Evolutionary conservation across 305 asterid genomes (phyloP).

Genomic region (Solanum hybrid): DNA sequence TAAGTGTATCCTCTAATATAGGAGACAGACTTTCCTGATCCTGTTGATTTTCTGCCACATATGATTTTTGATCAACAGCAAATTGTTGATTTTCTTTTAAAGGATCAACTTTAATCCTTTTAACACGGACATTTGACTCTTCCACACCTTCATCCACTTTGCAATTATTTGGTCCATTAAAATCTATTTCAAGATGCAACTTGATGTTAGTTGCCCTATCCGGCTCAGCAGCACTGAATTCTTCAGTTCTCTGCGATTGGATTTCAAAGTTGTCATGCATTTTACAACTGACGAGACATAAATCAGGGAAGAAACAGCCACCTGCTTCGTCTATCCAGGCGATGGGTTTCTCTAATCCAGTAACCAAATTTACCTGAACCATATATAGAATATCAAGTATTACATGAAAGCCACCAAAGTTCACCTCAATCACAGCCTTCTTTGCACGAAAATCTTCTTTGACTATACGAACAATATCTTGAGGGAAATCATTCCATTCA

Average conservation of each 20-base stretch:
- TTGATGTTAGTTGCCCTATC: conserved; percentile 17
- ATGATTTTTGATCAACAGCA: not conserved
- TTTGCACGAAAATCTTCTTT: conserved; percentile 19
- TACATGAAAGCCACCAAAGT: conserved; percentile 12
- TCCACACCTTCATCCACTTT: conserved; percentile 25
- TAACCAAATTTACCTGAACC: conserved; percentile 21
- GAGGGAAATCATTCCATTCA: conserved; percentile 31
- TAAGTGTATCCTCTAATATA: not conserved
- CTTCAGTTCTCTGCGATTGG: not conserved
- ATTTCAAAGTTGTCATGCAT: not conserved
- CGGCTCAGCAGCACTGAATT: conserved; percentile 2
- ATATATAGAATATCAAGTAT: conserved; percentile 24
- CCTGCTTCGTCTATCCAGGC: conserved; percentile 39
- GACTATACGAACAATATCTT: conserved; percentile 13
- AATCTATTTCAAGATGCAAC: conserved; percentile 25
- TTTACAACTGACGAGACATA: not conserved
- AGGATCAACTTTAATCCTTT: conserved; percentile 10
- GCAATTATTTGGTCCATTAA: conserved; percentile 9
- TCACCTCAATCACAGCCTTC: conserved; percentile 27
- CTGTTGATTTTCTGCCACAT: conserved; percentile 3
- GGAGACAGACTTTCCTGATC: conserved; percentile 3
- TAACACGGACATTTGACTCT: conserved; percentile 20
- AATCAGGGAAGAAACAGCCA: conserved; percentile 26
- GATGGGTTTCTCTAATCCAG: conserved; percentile 26
- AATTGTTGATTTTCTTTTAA: not conserved